Base-by-base conservation (phyloP, 768 basidiomycete species). In the Tylopilus intermedius region DNA sequence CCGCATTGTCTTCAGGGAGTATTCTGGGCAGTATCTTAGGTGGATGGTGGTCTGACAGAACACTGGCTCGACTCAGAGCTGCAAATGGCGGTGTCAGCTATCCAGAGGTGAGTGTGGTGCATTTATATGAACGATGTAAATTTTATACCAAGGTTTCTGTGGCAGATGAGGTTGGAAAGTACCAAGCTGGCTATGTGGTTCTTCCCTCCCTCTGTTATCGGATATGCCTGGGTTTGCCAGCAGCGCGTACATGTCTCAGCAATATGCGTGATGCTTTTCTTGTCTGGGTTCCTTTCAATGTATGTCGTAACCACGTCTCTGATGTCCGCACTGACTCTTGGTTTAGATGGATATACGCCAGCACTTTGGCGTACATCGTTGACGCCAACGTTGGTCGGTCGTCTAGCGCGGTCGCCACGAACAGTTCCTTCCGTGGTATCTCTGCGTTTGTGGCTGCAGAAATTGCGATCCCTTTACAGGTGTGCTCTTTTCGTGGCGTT, bases 371-470 rank as follows among this genome's bases (percentile, higher is more conserved):
- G 0, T 94, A 93, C 64, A 79, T 94, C 32, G 90, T 94, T 3
- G 92, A 96, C 63, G 82, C 90, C 8, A 96, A 94, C 60, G 74
- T 76, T 2, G 93, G 93, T 6, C 79, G 84, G 14, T 89, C 89
- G 0, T 86, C 89, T 0, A 82, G 81, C 2, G 90, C 88, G 0
- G 79, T 83, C 7, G 90, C 92, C 0, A 71, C 78, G 33, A 94
- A 94, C 66, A 84, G 84, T 45, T 79, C 79, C 21, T 86, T 88
- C 67, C 79, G 93, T 27, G 90, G 92, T 0, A 14, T 76, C 1
- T 71, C 73, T 18, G 90, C 83, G 1, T 88, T 88, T 63, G 60
- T 89, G 15, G 82, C 82, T 0, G 80, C 81, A 0, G 89, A 94
- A 65, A 71, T 88, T 13, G 87, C 88, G 0, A 80, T 90, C 0